Evolutionary conservation across 805 yeast species (phyloP).

Genomic region (Candida stauntonica): DNA sequence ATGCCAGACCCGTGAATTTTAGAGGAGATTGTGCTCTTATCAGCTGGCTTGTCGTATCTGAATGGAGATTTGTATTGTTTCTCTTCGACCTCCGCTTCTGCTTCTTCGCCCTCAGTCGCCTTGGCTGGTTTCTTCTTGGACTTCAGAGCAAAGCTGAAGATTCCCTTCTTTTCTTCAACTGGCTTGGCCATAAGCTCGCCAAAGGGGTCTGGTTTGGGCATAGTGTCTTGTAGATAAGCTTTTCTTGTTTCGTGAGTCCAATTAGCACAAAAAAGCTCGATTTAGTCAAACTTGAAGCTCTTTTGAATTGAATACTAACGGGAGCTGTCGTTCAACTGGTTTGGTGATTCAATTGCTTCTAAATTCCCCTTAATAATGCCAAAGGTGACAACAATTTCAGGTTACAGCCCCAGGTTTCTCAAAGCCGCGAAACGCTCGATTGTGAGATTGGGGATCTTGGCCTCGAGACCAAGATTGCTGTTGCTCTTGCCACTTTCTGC

Average conservation of each 20-base stretch:
- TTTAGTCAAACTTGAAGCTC: background rate
- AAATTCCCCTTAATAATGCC: background rate
- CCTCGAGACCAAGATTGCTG: too few species aligned
- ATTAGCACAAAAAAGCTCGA: background rate
- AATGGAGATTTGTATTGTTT: slow-evolving; percentile 17
- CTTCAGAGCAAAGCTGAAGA: slow-evolving; percentile 17
- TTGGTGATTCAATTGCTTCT: too few species aligned
- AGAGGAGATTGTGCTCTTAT: slow-evolving; percentile 2
- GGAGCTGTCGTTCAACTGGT: too few species aligned
- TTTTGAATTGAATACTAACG: too few species aligned
- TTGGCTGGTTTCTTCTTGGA: slow-evolving; percentile 7
- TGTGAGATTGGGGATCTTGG: too few species aligned
- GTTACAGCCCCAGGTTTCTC: background rate
- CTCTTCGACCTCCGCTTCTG: background rate
- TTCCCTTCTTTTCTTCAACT: slow-evolving; percentile 14
- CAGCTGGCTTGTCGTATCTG: slow-evolving; percentile 7
- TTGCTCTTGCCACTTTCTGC: too few species aligned
- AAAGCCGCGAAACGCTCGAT: too few species aligned
- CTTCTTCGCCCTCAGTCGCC: background rate
- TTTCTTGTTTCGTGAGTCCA: background rate
- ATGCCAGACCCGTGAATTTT: slow-evolving; percentile 3
- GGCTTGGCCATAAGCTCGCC: slow-evolving; percentile 10
- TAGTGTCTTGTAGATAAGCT: background rate
- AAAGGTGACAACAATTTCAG: background rate
- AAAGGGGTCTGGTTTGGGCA: slow-evolving; percentile 16